Percentiles rank a stretch among this genome's conserved stretches.
These are phyloP conservation scores for Chalciporus pseudorubinellus DNA, from an alignment of 768 basidiomycete species.

Conservation along the genomic window DNA sequence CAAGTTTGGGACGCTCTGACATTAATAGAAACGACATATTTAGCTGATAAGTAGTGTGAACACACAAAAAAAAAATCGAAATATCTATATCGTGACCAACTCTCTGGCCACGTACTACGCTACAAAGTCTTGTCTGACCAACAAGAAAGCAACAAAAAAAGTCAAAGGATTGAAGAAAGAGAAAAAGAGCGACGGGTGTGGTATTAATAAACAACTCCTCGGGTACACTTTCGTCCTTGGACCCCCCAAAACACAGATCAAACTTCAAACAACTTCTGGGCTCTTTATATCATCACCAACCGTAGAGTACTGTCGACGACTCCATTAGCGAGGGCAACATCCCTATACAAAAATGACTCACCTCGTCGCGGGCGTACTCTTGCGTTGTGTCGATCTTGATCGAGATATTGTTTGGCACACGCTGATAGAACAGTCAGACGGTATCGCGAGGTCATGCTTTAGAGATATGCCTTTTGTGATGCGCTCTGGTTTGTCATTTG, in stretches of 20 bases:
- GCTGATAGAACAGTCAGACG: slow-evolving; percentile 4
- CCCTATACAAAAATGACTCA: slow-evolving; percentile 2
- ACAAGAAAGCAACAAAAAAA: slow-evolving; percentile 1
- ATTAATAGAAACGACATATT: too few species aligned
- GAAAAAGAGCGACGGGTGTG: slow-evolving; percentile 4
- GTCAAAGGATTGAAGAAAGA: slow-evolving; percentile 2
- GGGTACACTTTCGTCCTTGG: slow-evolving; percentile 4
- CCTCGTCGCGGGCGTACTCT: slow-evolving; percentile 45
- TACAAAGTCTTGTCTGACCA: slow-evolving; percentile 14
- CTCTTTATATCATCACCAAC: slow-evolving; percentile 16
- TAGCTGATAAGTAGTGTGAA: not conserved
- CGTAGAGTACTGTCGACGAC: slow-evolving; percentile 20
- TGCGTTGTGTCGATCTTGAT: slow-evolving; percentile 65
- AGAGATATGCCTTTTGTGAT: slow-evolving; percentile 10
- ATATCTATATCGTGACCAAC: slow-evolving; percentile 12
- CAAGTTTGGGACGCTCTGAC: too few species aligned
- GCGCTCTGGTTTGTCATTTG: slow-evolving; percentile 22
- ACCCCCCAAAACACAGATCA: not conserved
- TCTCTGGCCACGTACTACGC: slow-evolving; percentile 18
- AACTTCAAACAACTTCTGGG: slow-evolving; percentile 19
- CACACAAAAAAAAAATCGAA: not conserved
- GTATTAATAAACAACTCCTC: not conserved
- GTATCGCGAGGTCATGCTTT: too few species aligned
- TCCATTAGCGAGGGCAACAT: not conserved
- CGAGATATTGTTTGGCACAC: slow-evolving; percentile 48